Base-by-base conservation (phyloP, 805 yeast genomes). In the Komagataella phaffii region DNA sequence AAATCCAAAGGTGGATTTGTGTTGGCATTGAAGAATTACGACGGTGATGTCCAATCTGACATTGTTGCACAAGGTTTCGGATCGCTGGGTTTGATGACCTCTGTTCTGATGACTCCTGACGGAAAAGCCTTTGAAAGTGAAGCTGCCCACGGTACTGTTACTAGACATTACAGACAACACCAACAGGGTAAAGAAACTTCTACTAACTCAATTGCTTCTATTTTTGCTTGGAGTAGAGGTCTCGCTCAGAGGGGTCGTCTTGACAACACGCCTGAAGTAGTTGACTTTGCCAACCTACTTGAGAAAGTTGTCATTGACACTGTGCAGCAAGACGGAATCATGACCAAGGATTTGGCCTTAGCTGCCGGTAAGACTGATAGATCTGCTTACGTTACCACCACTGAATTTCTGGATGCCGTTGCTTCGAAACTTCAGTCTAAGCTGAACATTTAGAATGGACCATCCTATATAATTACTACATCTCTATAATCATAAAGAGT, bases 51-150 rank as follows among this genome's bases (percentile, higher is more conserved):
- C 52, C 88, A 84, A 66, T 80, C 87, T 6, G 93, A 85, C 65
- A 85, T 85, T 56, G 90, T 85, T 52, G 93, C 93, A 3, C 93
- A 85, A 68, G 93, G 93, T 48, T 85, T 85, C 57, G 93, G 93
- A 21, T 85, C 91, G 2, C 71, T 85, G 56, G 93, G 93, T 51
- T 74, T 85, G 57, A 85, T 85, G 93, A 85, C 93, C 7, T 85
- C 93, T 8, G 87, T 81, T 45, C 75, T 85, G 57, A 81, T 85
- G 71, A 82, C 91, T 17, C 90, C 91, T 50, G 91, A 85, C 68
- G 93, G 93, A 46, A 83, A 83, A 64, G 80, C 89, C n/a, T 85
- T 82, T 59, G 93, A 85, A 71, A 75, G 85, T 54, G 93, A 85
- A 66, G 91, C 91, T 54, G 93, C 93, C 40, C 93, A 85, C 62